Evolutionary conservation across 2,329 filamentous ascomycete species (phyloP).

Genomic region (Furcasterigmium sp.): DNA sequence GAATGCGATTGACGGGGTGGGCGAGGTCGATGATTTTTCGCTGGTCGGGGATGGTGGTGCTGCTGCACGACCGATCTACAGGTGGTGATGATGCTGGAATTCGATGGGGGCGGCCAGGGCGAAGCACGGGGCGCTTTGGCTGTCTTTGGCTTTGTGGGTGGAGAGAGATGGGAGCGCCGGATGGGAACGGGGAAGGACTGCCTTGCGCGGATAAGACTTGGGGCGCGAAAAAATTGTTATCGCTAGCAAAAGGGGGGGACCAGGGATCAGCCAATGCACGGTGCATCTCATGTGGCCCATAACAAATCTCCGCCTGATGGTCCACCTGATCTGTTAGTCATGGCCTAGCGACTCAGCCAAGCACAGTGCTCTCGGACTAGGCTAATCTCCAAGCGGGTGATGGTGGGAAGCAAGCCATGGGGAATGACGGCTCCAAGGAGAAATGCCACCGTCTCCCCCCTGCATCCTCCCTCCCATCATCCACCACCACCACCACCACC

Average conservation of each 20-base stretch:
- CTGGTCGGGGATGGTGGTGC: not conserved
- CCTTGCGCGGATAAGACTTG: not conserved
- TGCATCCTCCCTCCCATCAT: too few species aligned
- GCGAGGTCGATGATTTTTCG: slow-evolving; percentile 12
- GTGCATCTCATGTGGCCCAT: not conserved
- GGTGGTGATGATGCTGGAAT: slow-evolving; percentile 3
- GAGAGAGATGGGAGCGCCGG: slow-evolving; percentile 9
- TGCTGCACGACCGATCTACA: slow-evolving; percentile 1
- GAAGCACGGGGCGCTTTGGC: slow-evolving; percentile 8
- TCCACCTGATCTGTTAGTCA: too few species aligned
- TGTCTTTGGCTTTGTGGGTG: slow-evolving; percentile 10
- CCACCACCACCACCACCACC: too few species aligned
- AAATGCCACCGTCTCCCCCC: not conserved
- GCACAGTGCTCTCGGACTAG: not conserved
- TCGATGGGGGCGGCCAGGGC: slow-evolving; percentile 2
- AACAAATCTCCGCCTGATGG: too few species aligned
- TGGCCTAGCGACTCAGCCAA: not conserved
- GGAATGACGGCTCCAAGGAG: not conserved
- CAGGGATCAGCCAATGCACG: not conserved
- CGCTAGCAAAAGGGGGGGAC: slow-evolving; percentile 1
- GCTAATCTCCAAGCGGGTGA: not conserved
- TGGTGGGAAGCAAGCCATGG: not conserved
- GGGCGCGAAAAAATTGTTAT: slow-evolving; percentile 14
- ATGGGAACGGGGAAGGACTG: slow-evolving; percentile 9
- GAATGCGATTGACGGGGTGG: slow-evolving; percentile 12